Percentiles rank a stretch among this genome's conserved stretches.
phyloP scores from a whole-genome alignment of 371 early-diverging fungal species.

The Basidiobolus heterosporus region DNA sequence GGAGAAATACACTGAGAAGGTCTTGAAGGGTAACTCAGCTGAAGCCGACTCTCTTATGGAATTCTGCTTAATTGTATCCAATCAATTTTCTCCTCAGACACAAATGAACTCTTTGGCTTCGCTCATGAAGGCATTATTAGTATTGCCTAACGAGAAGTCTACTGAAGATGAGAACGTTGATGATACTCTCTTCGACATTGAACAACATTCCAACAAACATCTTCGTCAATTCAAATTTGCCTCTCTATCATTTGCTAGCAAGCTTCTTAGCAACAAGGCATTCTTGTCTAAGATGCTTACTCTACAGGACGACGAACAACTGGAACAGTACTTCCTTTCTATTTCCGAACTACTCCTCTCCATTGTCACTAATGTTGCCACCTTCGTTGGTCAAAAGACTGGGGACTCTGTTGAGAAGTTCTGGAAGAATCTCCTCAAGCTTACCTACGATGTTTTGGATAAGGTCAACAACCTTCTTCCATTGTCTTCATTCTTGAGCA shows the following conservation, averaged over 20 bases:
- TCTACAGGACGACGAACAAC: conserved; percentile 16
- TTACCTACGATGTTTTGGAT: conserved; percentile 54
- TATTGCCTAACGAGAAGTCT: conserved; percentile 43
- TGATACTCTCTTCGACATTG: conserved; percentile 24
- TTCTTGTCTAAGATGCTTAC: conserved; percentile 40
- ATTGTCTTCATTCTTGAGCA: conserved; percentile 49
- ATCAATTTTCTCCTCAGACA: conserved; percentile 40
- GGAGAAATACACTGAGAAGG: conserved; percentile 40
- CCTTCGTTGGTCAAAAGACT: conserved; percentile 13
- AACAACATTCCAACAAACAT: conserved; percentile 39
- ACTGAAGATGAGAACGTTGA: conserved; percentile 17
- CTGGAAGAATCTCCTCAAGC: conserved; percentile 39
- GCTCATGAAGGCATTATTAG: conserved; percentile 35
- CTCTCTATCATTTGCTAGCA: conserved; percentile 44
- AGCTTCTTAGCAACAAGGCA: conserved; percentile 35
- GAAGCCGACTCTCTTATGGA: conserved; percentile 41
- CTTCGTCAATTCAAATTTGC: conserved; percentile 62
- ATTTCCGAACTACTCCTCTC: conserved; percentile 28
- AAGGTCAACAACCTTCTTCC: conserved; percentile 60
- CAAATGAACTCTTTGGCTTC: conserved; percentile 49
- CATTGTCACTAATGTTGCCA: conserved; percentile 22
- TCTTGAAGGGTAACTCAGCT: conserved; percentile 26
- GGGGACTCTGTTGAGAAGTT: conserved; percentile 20
- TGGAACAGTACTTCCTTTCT: conserved; percentile 32
- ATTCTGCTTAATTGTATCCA: conserved; percentile 42